phyloP scores from a whole-genome alignment of 257 asterid genomes.

The Solanum etuberosum region DNA sequence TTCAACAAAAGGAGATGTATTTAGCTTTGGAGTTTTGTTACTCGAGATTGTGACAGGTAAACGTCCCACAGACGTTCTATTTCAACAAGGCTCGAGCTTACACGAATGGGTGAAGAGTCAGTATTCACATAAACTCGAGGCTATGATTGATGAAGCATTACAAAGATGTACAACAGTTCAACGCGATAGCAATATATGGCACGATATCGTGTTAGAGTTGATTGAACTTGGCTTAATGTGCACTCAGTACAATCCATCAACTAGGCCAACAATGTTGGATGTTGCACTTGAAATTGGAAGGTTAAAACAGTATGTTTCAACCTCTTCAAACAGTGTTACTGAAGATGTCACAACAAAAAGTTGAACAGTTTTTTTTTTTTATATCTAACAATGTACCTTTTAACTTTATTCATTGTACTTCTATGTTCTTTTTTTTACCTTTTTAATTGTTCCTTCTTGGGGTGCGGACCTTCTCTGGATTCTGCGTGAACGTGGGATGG shows the following conservation, averaged over 20 bases:
- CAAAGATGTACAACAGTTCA: conserved; percentile 9
- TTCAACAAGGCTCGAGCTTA: conserved; percentile 54
- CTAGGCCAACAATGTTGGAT: conserved; percentile 72
- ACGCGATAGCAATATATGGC: conserved; percentile 22
- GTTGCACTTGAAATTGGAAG: conserved; percentile 49
- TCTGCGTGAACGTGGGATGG: neutral
- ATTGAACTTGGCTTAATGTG: conserved; percentile 64
- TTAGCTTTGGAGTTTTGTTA: conserved; percentile 57
- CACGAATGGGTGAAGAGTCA: conserved; percentile 68
- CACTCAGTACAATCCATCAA: conserved; percentile 49
- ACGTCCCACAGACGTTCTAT: conserved; percentile 56
- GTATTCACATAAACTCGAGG: conserved; percentile 48
- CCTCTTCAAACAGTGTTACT: conserved; percentile 11
- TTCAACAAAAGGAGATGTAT: conserved; percentile 73
- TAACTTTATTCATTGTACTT: neutral
- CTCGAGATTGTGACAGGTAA: conserved; percentile 61
- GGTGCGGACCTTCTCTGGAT: neutral
- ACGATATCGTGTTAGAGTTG: conserved; percentile 37
- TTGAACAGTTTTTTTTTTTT: neutral
- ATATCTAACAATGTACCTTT: neutral
- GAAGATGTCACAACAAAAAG: conserved; percentile 21
- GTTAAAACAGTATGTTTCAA: conserved; percentile 44
- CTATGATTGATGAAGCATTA: conserved; percentile 37
- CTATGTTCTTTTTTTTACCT: neutral
- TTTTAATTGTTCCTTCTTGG: neutral